These are phyloP conservation scores for Gentiana straminea DNA, from an alignment of 257 asterid species.

Conservation along the genomic window DNA sequence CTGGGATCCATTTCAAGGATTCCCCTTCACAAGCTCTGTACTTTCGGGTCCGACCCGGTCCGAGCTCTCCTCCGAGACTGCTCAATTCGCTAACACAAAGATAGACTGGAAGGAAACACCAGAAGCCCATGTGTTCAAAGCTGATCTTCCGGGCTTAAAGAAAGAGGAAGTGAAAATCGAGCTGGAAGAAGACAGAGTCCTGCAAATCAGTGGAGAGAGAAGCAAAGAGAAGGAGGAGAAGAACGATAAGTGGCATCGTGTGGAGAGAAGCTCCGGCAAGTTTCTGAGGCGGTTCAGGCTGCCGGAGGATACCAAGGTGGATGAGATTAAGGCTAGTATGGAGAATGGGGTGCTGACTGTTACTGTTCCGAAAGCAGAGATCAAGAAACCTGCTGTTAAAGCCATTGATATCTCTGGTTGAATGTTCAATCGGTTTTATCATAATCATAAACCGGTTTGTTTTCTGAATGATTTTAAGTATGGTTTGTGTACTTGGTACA, in stretches of 20 bases:
- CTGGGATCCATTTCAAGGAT: constrained; percentile 11
- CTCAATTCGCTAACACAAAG: background rate
- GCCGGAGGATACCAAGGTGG: constrained; percentile 6
- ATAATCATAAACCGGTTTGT: too few relatives aligned
- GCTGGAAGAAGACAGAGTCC: constrained; percentile 8
- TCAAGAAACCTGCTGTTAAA: constrained; percentile 6
- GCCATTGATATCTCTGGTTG: constrained; percentile 11
- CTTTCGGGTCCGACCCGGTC: background rate
- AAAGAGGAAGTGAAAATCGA: constrained; percentile 12
- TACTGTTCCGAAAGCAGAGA: constrained; percentile 4
- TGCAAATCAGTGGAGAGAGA: constrained; percentile 13
- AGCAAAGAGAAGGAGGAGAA: constrained; percentile 10
- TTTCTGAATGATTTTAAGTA: too few relatives aligned
- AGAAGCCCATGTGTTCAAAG: constrained; percentile 10
- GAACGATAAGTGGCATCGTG: constrained; percentile 7
- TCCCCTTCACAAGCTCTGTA: background rate
- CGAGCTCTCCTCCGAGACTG: background rate
- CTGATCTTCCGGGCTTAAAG: constrained; percentile 12
- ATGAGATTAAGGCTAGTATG: constrained; percentile 1
- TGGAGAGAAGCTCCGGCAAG: constrained; percentile 6
- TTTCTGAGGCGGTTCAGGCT: constrained; percentile 6
- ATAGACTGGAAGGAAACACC: constrained; percentile 15
- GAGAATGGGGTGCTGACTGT: constrained; percentile 10
- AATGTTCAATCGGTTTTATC: background rate
- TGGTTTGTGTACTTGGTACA: too few relatives aligned